These are phyloP conservation scores for Rhodotorula paludigena DNA, from an alignment of 768 basidiomycete genomes.

Conservation along the genomic window DNA sequence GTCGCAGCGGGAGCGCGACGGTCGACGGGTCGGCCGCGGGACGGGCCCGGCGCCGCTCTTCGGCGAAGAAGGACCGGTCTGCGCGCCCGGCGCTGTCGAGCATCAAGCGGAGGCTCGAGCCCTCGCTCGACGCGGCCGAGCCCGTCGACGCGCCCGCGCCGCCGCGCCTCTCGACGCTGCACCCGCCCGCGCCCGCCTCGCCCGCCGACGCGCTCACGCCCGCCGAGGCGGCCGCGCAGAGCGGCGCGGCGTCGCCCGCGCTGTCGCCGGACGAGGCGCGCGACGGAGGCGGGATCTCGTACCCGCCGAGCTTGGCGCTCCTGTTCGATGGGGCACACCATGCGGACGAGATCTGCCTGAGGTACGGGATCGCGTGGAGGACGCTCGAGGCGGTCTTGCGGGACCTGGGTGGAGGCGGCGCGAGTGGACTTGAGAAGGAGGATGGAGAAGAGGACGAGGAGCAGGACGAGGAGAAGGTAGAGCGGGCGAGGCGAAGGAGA, in stretches of 20 bases:
- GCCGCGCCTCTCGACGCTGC: slow-evolving; percentile 7
- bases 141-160: too few species aligned
- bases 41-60: slow-evolving; percentile 1
- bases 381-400: slow-evolving; percentile 56
- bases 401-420: slow-evolving; percentile 13
- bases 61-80: too few species aligned
- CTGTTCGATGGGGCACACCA: slow-evolving; percentile 85
- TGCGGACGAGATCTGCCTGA: slow-evolving; percentile 80
- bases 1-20: neutral
- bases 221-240: too few species aligned
- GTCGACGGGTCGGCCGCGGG: neutral
- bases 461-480: neutral
- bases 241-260: neutral
- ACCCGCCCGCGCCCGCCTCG: slow-evolving; percentile 3
- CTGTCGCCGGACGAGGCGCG: neutral
- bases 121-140: slow-evolving; percentile 10
- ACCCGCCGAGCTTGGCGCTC: slow-evolving; percentile 57
- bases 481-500: neutral
- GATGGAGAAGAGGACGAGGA: neutral
- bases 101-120: too few species aligned
- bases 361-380: slow-evolving; percentile 78
- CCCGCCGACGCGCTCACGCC: too few species aligned
- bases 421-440: neutral
- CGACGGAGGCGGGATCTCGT: slow-evolving; percentile 32
- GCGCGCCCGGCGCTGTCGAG: too few species aligned